Base-by-base conservation (phyloP, 352 stramenopile genomes). In the Stephanocyclus meneghinianus region DNA sequence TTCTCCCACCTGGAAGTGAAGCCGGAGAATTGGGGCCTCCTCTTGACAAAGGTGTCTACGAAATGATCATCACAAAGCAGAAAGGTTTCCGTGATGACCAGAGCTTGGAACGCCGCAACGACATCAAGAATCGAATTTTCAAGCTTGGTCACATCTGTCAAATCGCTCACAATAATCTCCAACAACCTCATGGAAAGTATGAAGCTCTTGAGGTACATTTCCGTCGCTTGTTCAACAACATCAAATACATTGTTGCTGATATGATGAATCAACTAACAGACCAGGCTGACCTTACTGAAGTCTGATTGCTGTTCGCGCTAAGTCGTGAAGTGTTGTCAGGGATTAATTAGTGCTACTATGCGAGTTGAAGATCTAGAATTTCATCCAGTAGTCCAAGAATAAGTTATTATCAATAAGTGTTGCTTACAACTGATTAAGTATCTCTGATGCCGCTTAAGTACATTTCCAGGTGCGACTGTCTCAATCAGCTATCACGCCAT, bases 191-290 rank as follows among this genome's bases (percentile, higher is more conserved):
- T 67, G 86, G 89, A 74, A 91, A 92, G 48, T 92, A 90, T 59
- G 67, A 67, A 59, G 55, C 76, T 48, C 76, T 92, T 48, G 84
- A 91, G 62, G 84, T 91, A 16, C 87, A 90, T 60, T 92, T 92
- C 74, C 85, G 87, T 84, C 80, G 85, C 16, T 83, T 92, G 78
- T 94, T 94, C 71, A 87, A 72, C 59, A 91, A 92, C 67, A 90
- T 91, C 42, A 91, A 93, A 64, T 95, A 94, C 70, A 92, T 89
- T 85, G 80, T 95, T 42, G 82, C 84, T 40, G 88, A 93, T 50
- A 93, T 95, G 87, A 92, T 94, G 84, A 92, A 84, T 45, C 88
- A 94, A 63, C 76, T 93, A 21, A 91, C 86, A 16, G 88, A 94
- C 74, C 85, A 93, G 71, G 78, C 81, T 50, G 89, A 94, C 78